Evolutionary conservation across 495 filamentous ascomycete genomes (phyloP).

Genomic region (Aeminium ludgeri): DNA sequence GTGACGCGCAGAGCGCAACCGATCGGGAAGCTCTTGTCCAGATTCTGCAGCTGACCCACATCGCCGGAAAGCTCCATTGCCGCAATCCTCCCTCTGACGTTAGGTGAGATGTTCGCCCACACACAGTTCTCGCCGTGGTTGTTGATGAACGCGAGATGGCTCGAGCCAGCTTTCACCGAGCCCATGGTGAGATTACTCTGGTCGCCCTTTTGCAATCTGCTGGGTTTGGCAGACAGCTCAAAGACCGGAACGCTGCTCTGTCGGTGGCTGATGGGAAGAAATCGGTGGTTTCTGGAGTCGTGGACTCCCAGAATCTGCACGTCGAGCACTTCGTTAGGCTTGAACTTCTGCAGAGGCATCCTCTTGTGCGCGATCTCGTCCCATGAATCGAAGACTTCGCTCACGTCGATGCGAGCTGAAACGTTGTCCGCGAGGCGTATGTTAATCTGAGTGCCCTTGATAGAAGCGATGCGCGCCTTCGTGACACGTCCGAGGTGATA

Average conservation of each 20-base stretch:
- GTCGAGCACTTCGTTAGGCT: slow-evolving; percentile 46
- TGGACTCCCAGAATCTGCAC: slow-evolving; percentile 76
- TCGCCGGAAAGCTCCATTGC: slow-evolving; percentile 76
- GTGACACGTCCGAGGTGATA: slow-evolving; percentile 56
- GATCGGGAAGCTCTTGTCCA: slow-evolving; percentile 71
- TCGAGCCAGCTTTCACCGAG: slow-evolving; percentile 53
- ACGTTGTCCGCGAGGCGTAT: slow-evolving; percentile 78
- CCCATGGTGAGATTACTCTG: slow-evolving; percentile 49
- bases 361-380: slow-evolving; percentile 72
- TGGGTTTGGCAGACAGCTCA: slow-evolving; percentile 74
- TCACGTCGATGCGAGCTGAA: slow-evolving; percentile 78
- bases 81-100: slow-evolving; percentile 65
- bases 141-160: slow-evolving; percentile 71
- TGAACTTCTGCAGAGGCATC: slow-evolving; percentile 55
- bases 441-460: slow-evolving; percentile 83
- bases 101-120: slow-evolving; percentile 86
- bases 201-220: slow-evolving; percentile 38
- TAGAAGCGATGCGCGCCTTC: slow-evolving; percentile 58
- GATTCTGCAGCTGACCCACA: slow-evolving; percentile 51
- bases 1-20: slow-evolving; percentile 69
- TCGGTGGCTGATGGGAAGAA: slow-evolving; percentile 78
- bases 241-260: slow-evolving; percentile 60
- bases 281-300: slow-evolving; percentile 77
- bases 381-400: slow-evolving; percentile 74
- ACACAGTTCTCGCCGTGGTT: slow-evolving; percentile 59